Conservation (phyloP, 257 asterid species). For the Capsicum pubescens region DNA sequence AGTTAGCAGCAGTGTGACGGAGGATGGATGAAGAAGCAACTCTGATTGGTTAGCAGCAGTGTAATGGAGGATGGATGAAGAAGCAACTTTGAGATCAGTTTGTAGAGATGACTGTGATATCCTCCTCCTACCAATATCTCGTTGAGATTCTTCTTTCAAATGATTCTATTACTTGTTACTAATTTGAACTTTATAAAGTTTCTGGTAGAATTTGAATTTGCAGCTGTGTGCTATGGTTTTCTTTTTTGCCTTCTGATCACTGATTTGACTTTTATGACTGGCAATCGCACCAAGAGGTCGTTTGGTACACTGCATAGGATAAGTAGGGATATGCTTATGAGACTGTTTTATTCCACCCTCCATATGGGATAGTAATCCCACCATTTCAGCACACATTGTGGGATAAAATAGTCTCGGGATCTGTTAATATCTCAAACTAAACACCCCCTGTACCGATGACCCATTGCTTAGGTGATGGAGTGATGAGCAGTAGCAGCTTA, state of each 20-base stretch:
- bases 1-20: neutral
- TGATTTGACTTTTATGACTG: neutral
- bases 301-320: too few relatives aligned
- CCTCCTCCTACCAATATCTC: neutral
- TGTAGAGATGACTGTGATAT: conserved; percentile 17
- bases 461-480: neutral
- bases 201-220: conserved; percentile 3
- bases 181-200: neutral
- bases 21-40: neutral
- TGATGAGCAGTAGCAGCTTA: neutral
- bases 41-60: neutral
- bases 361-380: too few relatives aligned
- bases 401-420: too few relatives aligned
- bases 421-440: too few relatives aligned
- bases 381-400: too few relatives aligned
- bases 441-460: too few relatives aligned
- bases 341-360: too few relatives aligned
- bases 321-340: too few relatives aligned
- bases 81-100: conserved; percentile 14
- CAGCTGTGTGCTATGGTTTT: neutral
- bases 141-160: conserved; percentile 21
- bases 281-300: too few relatives aligned
- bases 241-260: neutral
- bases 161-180: conserved; percentile 3
- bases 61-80: conserved; percentile 25